Percentiles rank a stretch among this genome's conserved stretches.
These are phyloP conservation scores for Cryoendolithus antarcticus DNA, from an alignment of 2,329 filamentous ascomycete genomes.

Conservation along the genomic window DNA sequence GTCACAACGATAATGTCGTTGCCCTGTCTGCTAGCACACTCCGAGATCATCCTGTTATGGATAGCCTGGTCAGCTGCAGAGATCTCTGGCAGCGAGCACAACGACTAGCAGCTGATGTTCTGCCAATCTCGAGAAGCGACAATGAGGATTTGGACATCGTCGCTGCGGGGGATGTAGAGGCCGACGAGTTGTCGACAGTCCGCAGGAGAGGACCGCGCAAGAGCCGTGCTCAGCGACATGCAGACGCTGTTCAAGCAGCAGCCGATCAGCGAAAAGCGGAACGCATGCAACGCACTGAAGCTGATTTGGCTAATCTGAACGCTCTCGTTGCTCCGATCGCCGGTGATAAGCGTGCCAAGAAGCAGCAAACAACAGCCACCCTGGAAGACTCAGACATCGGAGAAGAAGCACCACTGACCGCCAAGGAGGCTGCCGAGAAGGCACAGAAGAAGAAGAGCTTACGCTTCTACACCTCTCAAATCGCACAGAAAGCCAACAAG, in stretches of 20 bases:
- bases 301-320: slow-evolving; percentile 61
- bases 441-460: slow-evolving; percentile 80
- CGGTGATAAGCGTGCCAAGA: slow-evolving; percentile 32
- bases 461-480: slow-evolving; percentile 96
- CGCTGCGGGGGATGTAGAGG: not conserved
- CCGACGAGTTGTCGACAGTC: too few relatives aligned
- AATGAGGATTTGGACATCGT: slow-evolving; percentile 2
- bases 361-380: slow-evolving; percentile 30
- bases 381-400: slow-evolving; percentile 80
- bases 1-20: slow-evolving; percentile 36
- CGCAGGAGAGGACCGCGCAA: slow-evolving; percentile 33
- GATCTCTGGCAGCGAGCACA: slow-evolving; percentile 68
- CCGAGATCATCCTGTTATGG: slow-evolving; percentile 85
- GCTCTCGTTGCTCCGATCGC: slow-evolving; percentile 41
- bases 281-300: slow-evolving; percentile 46
- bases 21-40: slow-evolving; percentile 66
- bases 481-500: slow-evolving; percentile 86
- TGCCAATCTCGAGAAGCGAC: too few relatives aligned
- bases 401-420: slow-evolving; percentile 71
- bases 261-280: slow-evolving; percentile 42
- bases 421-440: slow-evolving; percentile 73
- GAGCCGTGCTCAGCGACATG: slow-evolving; percentile 37
- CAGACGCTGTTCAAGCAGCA: slow-evolving; percentile 41
- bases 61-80: slow-evolving; percentile 65
- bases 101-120: slow-evolving; percentile 31